Evolutionary conservation across 176 grass and related monocot genomes (phyloP).

Genomic region (Oryza meridionalis): DNA sequence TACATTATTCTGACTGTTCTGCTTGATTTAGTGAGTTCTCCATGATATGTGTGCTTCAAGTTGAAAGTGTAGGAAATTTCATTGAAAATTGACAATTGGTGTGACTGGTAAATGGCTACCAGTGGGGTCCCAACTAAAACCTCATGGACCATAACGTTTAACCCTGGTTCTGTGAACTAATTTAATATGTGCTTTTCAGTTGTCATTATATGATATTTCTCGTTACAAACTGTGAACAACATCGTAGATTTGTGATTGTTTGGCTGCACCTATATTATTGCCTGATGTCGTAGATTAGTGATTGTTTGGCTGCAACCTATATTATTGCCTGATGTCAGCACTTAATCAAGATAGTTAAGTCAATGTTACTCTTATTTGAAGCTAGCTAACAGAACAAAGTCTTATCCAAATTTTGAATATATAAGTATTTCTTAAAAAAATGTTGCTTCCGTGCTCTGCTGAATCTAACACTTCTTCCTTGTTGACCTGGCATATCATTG

Average conservation of each 20-base stretch:
- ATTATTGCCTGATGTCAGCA: slow-evolving; percentile 18
- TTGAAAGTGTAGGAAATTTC: not conserved
- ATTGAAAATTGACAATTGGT: not conserved
- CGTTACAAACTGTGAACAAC: slow-evolving; percentile 17
- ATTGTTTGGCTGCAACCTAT: slow-evolving; percentile 7
- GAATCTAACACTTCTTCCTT: slow-evolving; percentile 25
- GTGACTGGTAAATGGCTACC: not conserved
- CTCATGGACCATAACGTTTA: not conserved
- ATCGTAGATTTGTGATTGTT: slow-evolving; percentile 1
- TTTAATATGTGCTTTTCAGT: not conserved
- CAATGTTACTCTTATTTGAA: slow-evolving; percentile 2
- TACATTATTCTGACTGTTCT: slow-evolving; percentile 22
- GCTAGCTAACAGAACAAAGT: not conserved
- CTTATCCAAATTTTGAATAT: slow-evolving; percentile 15
- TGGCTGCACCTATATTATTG: slow-evolving; percentile 22
- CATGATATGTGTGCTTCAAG: not conserved
- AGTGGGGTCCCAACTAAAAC: not conserved
- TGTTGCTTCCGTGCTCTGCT: slow-evolving; percentile 17
- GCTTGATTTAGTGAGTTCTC: not conserved
- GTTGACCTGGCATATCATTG: slow-evolving; percentile 35
- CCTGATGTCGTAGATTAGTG: not conserved
- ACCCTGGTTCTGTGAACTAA: not conserved
- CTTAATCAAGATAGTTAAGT: slow-evolving; percentile 4
- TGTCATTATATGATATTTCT: slow-evolving; percentile 4
- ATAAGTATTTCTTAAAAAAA: slow-evolving; percentile 28